Evolutionary conservation across 2,329 filamentous ascomycete species (phyloP), one percentile per base, ranked within the genome.

Genomic region (Dactylellina sp.): DNA sequence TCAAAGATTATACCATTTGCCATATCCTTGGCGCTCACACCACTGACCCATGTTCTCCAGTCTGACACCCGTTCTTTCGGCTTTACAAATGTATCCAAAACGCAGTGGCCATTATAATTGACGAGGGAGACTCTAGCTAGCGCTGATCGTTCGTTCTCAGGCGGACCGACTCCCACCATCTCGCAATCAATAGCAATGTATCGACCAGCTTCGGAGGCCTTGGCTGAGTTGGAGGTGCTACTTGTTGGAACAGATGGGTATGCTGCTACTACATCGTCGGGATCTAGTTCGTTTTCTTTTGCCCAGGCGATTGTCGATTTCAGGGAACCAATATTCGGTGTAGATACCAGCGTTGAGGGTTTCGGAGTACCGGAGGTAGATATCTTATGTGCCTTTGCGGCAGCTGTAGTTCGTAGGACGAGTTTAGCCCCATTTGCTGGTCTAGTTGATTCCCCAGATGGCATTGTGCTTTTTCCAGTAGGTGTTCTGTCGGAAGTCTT

Each of bases 101-200:
- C 84, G 81, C 97, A 92, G 25, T 90, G 87, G 16, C 93, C 93
- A 80, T 97, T 92, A 81, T 93, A 99, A 81, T 98, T 96, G 77
- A 97, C 93, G 14, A 96, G 84, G 79, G 91, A 96, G 63, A 94
- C 92, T 50, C 95, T 88, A 0, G 95, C 95, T 47, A 99, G 86
- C 0, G 88, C 89, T 37, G 92, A 93, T 79, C 89, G 86, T 76
- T 89, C 85, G 20, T 88, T 86, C 56, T 88, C 88, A 1, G 87
- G 87, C 0, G 87, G 86, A 0, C 90, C 91, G 11, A 96, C 88
- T 52, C 94, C 95, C 24, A 99, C 95, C 95, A 99, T 99, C 83
- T 99, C 95, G 81, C 95, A 99, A 83, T 99, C 95, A 50, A 99
- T 87, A 18, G 91, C 91, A 44, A 99, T 83, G 80, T 96, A 99